Base-by-base conservation (phyloP, 768 basidiomycete genomes). In the Fomitopsis pulvina region DNA sequence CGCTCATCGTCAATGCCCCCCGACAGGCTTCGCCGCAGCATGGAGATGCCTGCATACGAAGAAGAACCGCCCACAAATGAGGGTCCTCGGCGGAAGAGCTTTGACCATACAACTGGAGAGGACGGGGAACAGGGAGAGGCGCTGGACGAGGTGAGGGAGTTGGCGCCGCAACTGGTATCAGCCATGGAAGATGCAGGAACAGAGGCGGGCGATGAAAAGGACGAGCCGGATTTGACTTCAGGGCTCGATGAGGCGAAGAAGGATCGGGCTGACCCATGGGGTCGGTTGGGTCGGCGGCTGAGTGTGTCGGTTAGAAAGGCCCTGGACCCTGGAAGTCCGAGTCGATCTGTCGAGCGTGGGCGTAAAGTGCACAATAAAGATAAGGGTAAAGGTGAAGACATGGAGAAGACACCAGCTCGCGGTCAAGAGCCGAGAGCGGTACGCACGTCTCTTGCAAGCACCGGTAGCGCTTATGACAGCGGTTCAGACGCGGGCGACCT, bases 271-370 rank as follows among this genome's bases (percentile, higher is more conserved):
- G 76, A 76, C 50, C 66, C 69, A 25, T 87, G 85, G 85, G 69
- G 75, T n/a, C 83, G 79, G 60, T 56, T 87, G 34, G 76, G 84
- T 11, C 69, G 81, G 57, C 69, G 85, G 52, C 74, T 87, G 48
- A 85, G 80, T 57, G 66, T 80, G 53, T 72, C 75, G 4, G 76
- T 86, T 48, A 74, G 77, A 24, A 42, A 51, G 60, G 44, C 65
- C 62, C 56, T 44, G 56, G 61, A 59, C 60, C 53, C 62, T 60
- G 47, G 55, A 3, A 52, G 54, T 24, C 48, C 52, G 2, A 59
- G 52, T 30, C 57, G 57, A 24, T 46, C 56, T 24, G 50, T 54
- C 41, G 60, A 60, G 41, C 57, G 60, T 24, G 60, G 57, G 32
- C 52, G 55, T 57, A 66, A 43, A 50, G 57, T 44, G 21, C 57